Evolutionary conservation across 1,139 yeast species (phyloP), one percentile per base, ranked within the genome.

Genomic region (Saccharomyces hybrid): DNA sequence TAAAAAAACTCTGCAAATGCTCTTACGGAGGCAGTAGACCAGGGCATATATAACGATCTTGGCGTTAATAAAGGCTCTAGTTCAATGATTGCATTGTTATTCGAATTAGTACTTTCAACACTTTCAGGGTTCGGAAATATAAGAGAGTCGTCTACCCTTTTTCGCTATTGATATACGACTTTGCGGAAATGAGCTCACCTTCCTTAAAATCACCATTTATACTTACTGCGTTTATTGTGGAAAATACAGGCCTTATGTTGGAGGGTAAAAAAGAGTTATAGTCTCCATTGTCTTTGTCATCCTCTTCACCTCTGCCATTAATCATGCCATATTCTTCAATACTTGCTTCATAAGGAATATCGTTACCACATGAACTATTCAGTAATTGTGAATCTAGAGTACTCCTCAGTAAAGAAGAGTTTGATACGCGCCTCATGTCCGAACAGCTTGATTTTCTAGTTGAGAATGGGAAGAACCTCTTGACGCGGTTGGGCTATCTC

Each of bases 1-100:
- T 83, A 85, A 58, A 86, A 74, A 67, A 81, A 86, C 64, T 86
- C 93, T 48, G 86, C 75, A 62, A 86, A 79, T 0, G 88, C 89
- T 55, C 76, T 78, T 9, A 85, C 79, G 0, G 88, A 78, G 1
- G 72, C 66, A 0, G 85, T 81, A 1, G 83, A 71, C 71, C 84
- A 84, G 7, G 95, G 93, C 58, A 86, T 66, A 61, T 84, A 86
- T 31, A 86, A 67, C 14, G 82, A 78, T 57, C 95, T 75, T 7
- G 95, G 95, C 48, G 84, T 76, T 55, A 82, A 72, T 34, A 83
- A 71, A 1, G 88, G 85, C 58, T 83, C 89, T 50, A 76, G 54
- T 38, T 72, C 66, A 9, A 60, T 53, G 16, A 61, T 53, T 11
- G 48, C 48, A 21, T 38, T 55, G 7, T 38, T 38, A n/a, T 38